phyloP scores from a whole-genome alignment of 768 basidiomycete species.

The Porphyrellus cyaneotinctus region DNA sequence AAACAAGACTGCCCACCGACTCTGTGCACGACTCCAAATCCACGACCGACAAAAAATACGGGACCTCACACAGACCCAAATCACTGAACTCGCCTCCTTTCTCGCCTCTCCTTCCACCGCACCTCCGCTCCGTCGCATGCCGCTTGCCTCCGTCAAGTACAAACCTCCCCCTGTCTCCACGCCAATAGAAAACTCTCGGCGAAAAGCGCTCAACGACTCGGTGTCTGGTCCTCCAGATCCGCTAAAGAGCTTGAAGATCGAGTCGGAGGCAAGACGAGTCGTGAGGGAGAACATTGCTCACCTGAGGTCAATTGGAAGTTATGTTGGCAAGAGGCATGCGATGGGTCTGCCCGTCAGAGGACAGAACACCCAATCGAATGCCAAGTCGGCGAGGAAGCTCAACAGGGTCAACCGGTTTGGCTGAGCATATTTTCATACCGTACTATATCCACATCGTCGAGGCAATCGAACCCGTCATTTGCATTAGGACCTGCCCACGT shows the following conservation, averaged over 20 bases:
- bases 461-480: neutral
- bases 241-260: conserved; percentile 74
- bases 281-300: conserved; percentile 91
- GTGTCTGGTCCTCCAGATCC: conserved; percentile 49
- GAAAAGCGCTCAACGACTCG: conserved; percentile 30
- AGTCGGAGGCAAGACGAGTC: conserved; percentile 78
- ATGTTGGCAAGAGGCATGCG: conserved; percentile 89
- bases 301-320: conserved; percentile 90
- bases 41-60: conserved; percentile 81
- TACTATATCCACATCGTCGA: conserved; percentile 8
- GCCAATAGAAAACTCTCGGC: conserved; percentile 28
- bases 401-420: conserved; percentile 73
- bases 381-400: conserved; percentile 84
- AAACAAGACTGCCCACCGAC: conserved; percentile 62
- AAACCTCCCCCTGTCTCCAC: conserved; percentile 43
- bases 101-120: conserved; percentile 86
- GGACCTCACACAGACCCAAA: conserved; percentile 79
- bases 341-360: conserved; percentile 93
- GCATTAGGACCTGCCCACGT: conserved; percentile 2
- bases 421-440: conserved; percentile 21
- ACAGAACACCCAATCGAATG: conserved; percentile 89
- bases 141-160: conserved; percentile 57
- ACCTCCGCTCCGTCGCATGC: conserved; percentile 58
- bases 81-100: conserved; percentile 90
- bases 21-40: conserved; percentile 91